phyloP scores from a whole-genome alignment of 78 protist species.

The Acrasis kona region DNA sequence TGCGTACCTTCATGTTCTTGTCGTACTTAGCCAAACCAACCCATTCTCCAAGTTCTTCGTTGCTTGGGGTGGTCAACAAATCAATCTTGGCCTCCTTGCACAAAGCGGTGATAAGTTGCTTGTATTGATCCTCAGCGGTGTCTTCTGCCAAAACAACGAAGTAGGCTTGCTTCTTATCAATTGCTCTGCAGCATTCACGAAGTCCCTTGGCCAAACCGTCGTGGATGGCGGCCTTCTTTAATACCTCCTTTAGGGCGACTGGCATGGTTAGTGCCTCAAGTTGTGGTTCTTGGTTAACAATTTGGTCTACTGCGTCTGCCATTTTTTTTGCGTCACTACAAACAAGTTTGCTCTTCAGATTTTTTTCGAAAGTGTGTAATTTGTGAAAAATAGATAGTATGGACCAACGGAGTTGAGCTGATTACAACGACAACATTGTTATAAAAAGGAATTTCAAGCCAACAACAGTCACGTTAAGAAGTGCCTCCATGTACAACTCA shows the following conservation, averaged over 20 bases:
- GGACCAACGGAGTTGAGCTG: too few species aligned
- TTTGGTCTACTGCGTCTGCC: too few species aligned
- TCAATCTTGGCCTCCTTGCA: slow-evolving; percentile 74
- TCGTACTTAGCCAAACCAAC: slow-evolving; percentile 90
- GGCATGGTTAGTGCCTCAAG: background rate
- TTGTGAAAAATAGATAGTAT: too few species aligned
- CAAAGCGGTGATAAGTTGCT: slow-evolving; percentile 79
- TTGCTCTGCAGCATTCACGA: slow-evolving; percentile 75
- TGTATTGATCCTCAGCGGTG: slow-evolving; percentile 81
- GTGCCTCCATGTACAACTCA: too few species aligned
- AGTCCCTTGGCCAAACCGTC: slow-evolving; percentile 91
- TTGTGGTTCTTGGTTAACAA: too few species aligned
- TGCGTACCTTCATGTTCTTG: slow-evolving; percentile 87
- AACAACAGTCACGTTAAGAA: too few species aligned
- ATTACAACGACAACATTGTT: too few species aligned
- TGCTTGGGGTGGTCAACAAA: slow-evolving; percentile 66
- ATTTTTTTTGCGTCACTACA: too few species aligned
- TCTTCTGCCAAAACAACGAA: slow-evolving; percentile 75
- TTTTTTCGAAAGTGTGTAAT: too few species aligned
- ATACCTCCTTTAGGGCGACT: slow-evolving; percentile 73
- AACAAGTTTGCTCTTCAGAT: too few species aligned
- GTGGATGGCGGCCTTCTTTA: slow-evolving; percentile 62
- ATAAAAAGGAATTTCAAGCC: too few species aligned
- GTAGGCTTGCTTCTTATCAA: slow-evolving; percentile 73
- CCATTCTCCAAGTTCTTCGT: slow-evolving; percentile 93